These are phyloP conservation scores for Posidonia australis DNA, from an alignment of 106 monocot species.

Conservation along the genomic window DNA sequence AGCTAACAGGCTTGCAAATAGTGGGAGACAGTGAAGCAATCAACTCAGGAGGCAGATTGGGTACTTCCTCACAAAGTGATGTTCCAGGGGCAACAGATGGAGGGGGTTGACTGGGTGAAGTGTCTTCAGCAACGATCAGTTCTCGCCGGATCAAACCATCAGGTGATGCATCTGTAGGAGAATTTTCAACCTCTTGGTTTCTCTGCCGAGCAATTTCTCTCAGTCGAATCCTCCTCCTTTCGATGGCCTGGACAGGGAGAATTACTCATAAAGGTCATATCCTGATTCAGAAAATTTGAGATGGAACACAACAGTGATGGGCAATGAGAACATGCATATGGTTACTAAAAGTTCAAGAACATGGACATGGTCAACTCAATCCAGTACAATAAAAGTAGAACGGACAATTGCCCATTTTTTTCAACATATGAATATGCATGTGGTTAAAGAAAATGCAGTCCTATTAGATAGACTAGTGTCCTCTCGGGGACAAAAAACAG, in stretches of 20 bases:
- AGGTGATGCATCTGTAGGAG: not conserved
- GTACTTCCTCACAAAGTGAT: not conserved
- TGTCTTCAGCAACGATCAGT: not conserved
- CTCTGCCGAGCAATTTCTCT: slow-evolving; percentile 1
- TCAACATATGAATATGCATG: too few relatives aligned
- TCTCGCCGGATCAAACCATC: not conserved
- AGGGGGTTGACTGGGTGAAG: not conserved
- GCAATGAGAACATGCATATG: not conserved
- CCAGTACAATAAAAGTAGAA: not conserved
- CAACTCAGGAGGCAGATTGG: not conserved
- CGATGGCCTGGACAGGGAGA: not conserved
- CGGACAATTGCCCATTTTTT: not conserved
- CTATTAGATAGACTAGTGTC: too few relatives aligned
- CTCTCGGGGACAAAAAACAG: too few relatives aligned
- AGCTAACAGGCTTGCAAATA: not conserved
- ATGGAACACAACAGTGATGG: too few relatives aligned
- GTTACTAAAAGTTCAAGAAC: not conserved
- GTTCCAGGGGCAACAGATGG: not conserved
- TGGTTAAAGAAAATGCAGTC: too few relatives aligned
- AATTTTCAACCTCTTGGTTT: not conserved
- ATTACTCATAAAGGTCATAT: too few relatives aligned
- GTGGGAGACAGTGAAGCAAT: not conserved
- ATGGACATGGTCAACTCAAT: not conserved
- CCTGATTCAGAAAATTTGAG: too few relatives aligned
- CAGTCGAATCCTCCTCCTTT: not conserved